Evolutionary conservation across 164 flowering plant species (phyloP), one percentile per base, ranked within the genome.

Genomic region (Saururus chinensis): DNA sequence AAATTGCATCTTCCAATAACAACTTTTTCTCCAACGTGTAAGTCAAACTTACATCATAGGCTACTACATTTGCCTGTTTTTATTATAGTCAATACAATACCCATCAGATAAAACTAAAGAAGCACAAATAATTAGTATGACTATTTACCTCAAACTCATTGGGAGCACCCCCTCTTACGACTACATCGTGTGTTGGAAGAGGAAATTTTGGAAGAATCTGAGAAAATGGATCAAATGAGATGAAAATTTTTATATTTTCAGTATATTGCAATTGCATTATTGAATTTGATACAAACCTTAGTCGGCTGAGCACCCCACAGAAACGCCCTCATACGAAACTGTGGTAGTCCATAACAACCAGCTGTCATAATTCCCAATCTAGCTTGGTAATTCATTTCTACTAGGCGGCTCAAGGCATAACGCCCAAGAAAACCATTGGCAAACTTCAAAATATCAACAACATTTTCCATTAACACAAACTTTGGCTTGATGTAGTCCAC

Each of bases 291-390:
- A 63, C 17, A 62, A 52, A 75, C 92, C 80, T 83, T 81, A 1
- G 60, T 53, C 16, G 85, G 83, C n/a, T 22, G 76, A 57, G 97
- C 92, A 0, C 96, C 98, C 98, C 99, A 90, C 0, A 93, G 35
- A 60, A 93, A 93, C 5, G 73, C 84, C 7, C 99, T 87, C 79
- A 85, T 72, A 0, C 97, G 82, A 68, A 78, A 88, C 40, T 90
- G 96, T 1, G 98, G 87, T 24, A 93, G 83, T 0, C 98, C 98
- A 68, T 85, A 90, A 23, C 78, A 72, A 0, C 97, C 99, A n/a
- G 99, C 97, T 4, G 81, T 89, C 83, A 88, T 73, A 64, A 85
- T 73, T 1, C 99, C 99, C 51, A 90, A 69, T 13, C 92, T 71
- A 7, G 79, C 67, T 73, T 90, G 99, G 58, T 93, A 93, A 20